These are phyloP conservation scores for Brasenia schreberi DNA, from an alignment of 164 flowering plant genomes.

Conservation along the genomic window DNA sequence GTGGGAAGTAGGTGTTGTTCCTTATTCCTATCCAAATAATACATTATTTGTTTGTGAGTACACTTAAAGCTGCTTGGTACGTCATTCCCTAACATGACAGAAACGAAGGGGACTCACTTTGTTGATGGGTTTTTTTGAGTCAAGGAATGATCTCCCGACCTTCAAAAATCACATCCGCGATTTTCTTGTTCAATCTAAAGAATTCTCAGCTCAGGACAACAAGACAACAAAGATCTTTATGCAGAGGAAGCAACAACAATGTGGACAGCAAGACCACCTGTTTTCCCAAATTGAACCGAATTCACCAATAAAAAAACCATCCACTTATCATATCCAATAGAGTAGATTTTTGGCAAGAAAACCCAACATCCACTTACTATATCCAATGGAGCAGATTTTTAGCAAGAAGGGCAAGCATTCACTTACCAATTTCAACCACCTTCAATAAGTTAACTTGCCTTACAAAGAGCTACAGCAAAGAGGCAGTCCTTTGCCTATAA, in stretches of 20 bases:
- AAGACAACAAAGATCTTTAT: conserved; percentile 97
- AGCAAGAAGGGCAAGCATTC: too few relatives aligned
- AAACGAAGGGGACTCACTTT: conserved; percentile 80
- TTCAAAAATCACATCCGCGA: conserved; percentile 83
- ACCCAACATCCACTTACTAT: too few relatives aligned
- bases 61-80: conserved; percentile 81
- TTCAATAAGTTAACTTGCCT: too few relatives aligned
- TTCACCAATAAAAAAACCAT: too few relatives aligned
- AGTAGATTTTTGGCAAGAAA: too few relatives aligned
- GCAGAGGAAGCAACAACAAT: conserved; percentile 96
- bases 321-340: too few relatives aligned
- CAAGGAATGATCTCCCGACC: conserved; percentile 54
- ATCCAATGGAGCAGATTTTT: too few relatives aligned
- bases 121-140: conserved; percentile 79
- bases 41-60: conserved; percentile 62
- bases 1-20: conserved; percentile 71
- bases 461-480: too few relatives aligned
- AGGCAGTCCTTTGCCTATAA: too few relatives aligned
- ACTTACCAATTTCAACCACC: too few relatives aligned
- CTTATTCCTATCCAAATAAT: conserved; percentile 67
- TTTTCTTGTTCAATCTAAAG: conserved; percentile 96
- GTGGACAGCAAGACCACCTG: too few relatives aligned
- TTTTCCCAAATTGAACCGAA: too few relatives aligned
- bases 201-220: conserved; percentile 93
- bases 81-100: conserved; percentile 96